Percentiles rank a stretch among this genome's conserved stretches.
Conservation (phyloP, 1,139 yeast species). For the Zygosaccharomyces pseudobailii region DNA sequence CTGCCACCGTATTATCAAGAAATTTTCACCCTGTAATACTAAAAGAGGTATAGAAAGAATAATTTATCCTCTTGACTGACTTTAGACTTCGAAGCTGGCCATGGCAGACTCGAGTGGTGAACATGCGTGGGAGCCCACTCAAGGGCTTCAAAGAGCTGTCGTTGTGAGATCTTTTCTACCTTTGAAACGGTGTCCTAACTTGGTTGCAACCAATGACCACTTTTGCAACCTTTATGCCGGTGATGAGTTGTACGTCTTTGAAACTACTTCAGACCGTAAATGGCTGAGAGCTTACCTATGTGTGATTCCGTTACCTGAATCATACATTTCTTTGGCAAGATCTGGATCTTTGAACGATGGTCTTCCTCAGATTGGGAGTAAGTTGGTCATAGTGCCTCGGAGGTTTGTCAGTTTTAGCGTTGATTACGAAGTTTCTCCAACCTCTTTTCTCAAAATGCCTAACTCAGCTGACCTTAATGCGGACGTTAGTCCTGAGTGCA, state of each 20-base stretch:
- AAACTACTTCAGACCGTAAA: constrained; percentile 48
- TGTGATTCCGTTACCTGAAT: constrained; percentile 60
- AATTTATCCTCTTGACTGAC: neutral
- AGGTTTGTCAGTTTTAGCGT: constrained; percentile 41
- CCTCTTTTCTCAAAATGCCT: constrained; percentile 31
- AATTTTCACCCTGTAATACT: neutral
- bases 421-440: constrained; percentile 27
- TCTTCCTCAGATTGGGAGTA: constrained; percentile 50
- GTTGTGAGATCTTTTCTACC: constrained; percentile 60
- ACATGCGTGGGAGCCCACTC: constrained; percentile 43
- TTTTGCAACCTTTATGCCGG: constrained; percentile 68
- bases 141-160: constrained; percentile 44
- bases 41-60: neutral
- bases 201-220: constrained; percentile 25
- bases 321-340: constrained; percentile 48
- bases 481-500: constrained; percentile 28
- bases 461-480: constrained; percentile 36
- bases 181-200: constrained; percentile 39
- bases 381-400: constrained; percentile 58
- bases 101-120: constrained; percentile 3
- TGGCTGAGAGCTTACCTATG: constrained; percentile 82
- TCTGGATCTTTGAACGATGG: constrained; percentile 43
- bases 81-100: neutral
- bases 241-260: constrained; percentile 75
- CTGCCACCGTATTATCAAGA: neutral